phyloP scores from a whole-genome alignment of 2,329 filamentous ascomycete genomes.

The Colletotrichum truncatum region DNA sequence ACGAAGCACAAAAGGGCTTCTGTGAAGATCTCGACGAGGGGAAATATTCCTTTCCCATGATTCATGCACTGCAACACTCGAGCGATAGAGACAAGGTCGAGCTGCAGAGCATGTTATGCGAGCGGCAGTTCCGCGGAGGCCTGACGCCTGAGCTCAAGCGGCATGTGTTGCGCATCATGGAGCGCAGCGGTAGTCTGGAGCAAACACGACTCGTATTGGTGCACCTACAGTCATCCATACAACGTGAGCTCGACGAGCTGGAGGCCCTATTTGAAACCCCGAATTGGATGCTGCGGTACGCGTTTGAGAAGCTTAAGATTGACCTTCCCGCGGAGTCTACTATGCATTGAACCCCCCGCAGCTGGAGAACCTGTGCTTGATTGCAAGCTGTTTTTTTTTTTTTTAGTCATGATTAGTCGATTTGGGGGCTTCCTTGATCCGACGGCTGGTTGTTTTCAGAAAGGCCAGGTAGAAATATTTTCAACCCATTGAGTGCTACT shows the following conservation, averaged over 20 bases:
- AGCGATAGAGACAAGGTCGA: not conserved
- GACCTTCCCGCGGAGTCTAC: not conserved
- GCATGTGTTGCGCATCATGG: not conserved
- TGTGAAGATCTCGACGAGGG: slow-evolving; percentile 51
- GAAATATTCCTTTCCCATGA: not conserved
- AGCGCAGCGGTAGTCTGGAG: not conserved
- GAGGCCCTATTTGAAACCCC: not conserved
- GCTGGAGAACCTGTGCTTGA: too few relatives aligned
- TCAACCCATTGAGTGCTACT: too few relatives aligned
- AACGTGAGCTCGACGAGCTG: not conserved
- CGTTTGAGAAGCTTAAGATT: not conserved
- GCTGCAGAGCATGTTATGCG: not conserved
- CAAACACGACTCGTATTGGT: not conserved
- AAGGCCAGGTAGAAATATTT: too few relatives aligned
- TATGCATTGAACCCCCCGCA: too few relatives aligned
- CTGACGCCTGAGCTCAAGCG: not conserved
- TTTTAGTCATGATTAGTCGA: too few relatives aligned
- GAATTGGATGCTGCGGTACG: not conserved
- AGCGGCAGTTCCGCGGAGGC: not conserved
- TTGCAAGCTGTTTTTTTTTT: too few relatives aligned
- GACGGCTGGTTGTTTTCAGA: too few relatives aligned
- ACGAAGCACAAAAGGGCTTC: slow-evolving; percentile 47
- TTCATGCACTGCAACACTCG: not conserved
- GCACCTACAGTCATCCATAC: not conserved
- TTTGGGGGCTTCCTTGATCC: too few relatives aligned